A percentile compares a stretch with the other conserved stretches of the same genome.
These are phyloP conservation scores for Lactarius pseudohatsudake DNA, from an alignment of 768 basidiomycete species.

Conservation along the genomic window DNA sequence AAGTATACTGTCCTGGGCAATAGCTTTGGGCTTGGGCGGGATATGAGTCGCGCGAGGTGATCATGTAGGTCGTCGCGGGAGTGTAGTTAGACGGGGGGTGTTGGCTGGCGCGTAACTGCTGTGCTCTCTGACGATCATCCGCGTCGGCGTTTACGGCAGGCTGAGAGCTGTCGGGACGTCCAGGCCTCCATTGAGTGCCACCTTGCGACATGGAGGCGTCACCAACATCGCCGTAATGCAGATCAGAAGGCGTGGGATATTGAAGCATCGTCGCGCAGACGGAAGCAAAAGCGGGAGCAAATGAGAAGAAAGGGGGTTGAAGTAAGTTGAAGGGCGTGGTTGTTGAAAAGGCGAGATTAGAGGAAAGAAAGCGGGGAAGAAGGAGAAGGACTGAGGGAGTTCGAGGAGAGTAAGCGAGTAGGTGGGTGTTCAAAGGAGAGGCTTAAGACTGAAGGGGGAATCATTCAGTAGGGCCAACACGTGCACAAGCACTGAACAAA, in stretches of 20 bases:
- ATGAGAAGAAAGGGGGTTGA: not conserved
- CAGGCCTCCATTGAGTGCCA: conserved; percentile 15
- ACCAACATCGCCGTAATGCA: conserved; percentile 6
- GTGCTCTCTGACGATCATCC: conserved; percentile 13
- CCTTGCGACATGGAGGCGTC: conserved; percentile 10
- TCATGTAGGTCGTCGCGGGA: not conserved
- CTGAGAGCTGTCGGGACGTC: conserved; percentile 8
- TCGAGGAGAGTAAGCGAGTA: not conserved
- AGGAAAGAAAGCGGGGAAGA: not conserved
- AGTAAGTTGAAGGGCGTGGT: not conserved
- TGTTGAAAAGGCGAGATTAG: not conserved
- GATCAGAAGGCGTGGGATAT: conserved; percentile 19
- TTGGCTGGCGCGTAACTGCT: conserved; percentile 15
- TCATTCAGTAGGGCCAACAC: conserved; percentile 17
- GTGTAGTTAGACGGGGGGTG: not conserved
- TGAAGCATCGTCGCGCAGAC: conserved; percentile 8
- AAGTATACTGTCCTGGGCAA: conserved; percentile 10
- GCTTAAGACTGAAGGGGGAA: conserved; percentile 25
- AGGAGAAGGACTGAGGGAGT: not conserved
- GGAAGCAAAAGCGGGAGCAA: not conserved
- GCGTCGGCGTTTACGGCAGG: conserved; percentile 24
- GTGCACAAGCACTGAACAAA: conserved; percentile 15
- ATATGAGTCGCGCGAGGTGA: conserved; percentile 12
- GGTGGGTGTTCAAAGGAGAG: conserved; percentile 12
- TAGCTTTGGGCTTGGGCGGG: not conserved